These are phyloP conservation scores for Termitomyces sp. DNA, from an alignment of 768 basidiomycete genomes.

Conservation along the genomic window DNA sequence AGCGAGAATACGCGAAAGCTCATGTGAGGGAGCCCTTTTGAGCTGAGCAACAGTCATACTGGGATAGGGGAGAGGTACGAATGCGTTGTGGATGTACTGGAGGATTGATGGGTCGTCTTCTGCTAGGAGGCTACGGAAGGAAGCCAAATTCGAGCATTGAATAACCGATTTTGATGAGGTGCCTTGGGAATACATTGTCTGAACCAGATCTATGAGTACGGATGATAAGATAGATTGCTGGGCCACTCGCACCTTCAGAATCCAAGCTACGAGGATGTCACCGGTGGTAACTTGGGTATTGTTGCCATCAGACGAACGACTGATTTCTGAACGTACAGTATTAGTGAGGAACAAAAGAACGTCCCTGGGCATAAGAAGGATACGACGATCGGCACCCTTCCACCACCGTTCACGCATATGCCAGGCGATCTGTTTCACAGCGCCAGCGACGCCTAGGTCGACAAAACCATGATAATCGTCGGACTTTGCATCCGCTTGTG, in stretches of 20 bases:
- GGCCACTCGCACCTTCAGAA: slow-evolving; percentile 28
- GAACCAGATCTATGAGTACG: neutral
- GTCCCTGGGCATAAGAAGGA: slow-evolving; percentile 29
- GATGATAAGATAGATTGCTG: neutral
- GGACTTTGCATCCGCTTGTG: neutral
- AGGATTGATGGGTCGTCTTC: slow-evolving; percentile 17
- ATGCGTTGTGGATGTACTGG: slow-evolving; percentile 35
- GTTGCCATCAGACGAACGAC: slow-evolving; percentile 10
- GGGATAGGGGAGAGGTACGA: slow-evolving; percentile 38
- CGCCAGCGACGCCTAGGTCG: slow-evolving; percentile 24
- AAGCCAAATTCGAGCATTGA: slow-evolving; percentile 35
- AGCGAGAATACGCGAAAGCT: slow-evolving; percentile 22
- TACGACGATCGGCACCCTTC: slow-evolving; percentile 31
- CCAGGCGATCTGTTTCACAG: slow-evolving; percentile 29
- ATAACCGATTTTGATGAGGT: slow-evolving; percentile 26
- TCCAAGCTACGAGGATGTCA: slow-evolving; percentile 38
- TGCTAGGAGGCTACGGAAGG: slow-evolving; percentile 28
- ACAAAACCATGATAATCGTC: slow-evolving; percentile 22
- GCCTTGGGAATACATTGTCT: slow-evolving; percentile 33
- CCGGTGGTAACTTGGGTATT: slow-evolving; percentile 28
- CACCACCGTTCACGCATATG: slow-evolving; percentile 34
- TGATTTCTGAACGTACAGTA: slow-evolving; percentile 23
- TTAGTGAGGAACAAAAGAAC: slow-evolving; percentile 26
- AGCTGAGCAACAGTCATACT: slow-evolving; percentile 31
- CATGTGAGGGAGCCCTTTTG: slow-evolving; percentile 23